Evolutionary conservation across 331 rosid species (phyloP).

Genomic region (Pyracantha coccinea): DNA sequence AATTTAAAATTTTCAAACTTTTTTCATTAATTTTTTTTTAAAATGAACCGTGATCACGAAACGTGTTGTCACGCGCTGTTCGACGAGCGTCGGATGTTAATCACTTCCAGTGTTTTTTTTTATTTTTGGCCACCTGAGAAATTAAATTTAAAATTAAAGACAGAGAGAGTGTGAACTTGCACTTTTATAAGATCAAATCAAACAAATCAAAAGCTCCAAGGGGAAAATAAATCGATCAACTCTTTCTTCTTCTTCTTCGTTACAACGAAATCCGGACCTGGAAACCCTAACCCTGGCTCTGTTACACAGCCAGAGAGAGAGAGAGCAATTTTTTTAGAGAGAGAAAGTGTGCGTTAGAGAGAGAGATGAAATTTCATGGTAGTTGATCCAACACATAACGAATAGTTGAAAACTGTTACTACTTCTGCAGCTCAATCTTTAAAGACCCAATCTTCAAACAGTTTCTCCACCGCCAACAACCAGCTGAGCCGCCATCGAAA

Average conservation of each 20-base stretch:
- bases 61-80: background rate
- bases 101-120: too few species aligned
- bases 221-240: background rate
- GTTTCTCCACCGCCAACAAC: slow-evolving; percentile 2
- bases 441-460: slow-evolving; percentile 2
- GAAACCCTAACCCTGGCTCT: slow-evolving; percentile 15
- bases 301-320: background rate
- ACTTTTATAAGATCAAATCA: background rate
- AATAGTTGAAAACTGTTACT: background rate
- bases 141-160: background rate
- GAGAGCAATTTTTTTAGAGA: background rate
- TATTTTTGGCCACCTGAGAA: background rate
- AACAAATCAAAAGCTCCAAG: background rate
- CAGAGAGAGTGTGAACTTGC: background rate
- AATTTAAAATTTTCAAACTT: too few species aligned
- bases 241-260: background rate
- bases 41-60: background rate
- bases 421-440: background rate
- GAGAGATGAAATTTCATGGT: slow-evolving; percentile 8
- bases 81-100: background rate
- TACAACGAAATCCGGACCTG: background rate
- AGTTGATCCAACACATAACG: slow-evolving; percentile 13
- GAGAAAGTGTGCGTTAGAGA: background rate
- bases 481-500: background rate
- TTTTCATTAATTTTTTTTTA: too few species aligned